Base-by-base conservation (phyloP, 257 asterid species). In the Anisodus tanguticus region DNA sequence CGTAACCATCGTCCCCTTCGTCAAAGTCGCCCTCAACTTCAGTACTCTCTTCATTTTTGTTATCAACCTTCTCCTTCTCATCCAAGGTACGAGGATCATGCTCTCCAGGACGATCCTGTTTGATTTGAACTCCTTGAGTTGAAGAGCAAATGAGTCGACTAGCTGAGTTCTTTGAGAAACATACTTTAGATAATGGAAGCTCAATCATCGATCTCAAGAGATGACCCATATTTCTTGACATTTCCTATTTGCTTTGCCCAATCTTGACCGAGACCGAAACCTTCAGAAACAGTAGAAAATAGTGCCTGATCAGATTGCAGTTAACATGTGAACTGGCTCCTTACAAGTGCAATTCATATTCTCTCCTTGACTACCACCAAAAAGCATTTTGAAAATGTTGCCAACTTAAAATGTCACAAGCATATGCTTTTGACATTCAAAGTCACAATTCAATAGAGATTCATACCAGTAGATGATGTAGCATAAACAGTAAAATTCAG, bases 161-260 rank as follows among this genome's bases (percentile, higher is more conserved):
- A 47, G 82, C 76, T 35, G 88, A 84, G 87, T 8, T 83, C 74
- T 31, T 45, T 9, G 87, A 37, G 13, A 67, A 22, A 6, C 66
- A 76, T 53, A 83, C 53, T 19, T n/a, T 76, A 9, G 87, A 74
- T 37, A 83, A 86, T 47, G 91, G 84, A 80, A 82, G 88, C 59
- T 85, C 88, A 82, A 89, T 70, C 72, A 89, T 39, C 8, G 91
- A 70, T 43, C 90, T 80, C 72, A 90, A 66, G 41, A 80, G 31
- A 67, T 92, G 94, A 84, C 80, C 72, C 63, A 92, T 82, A 86
- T 90, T 92, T 72, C 83, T 86, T 66, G 98, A 92, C 97, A 93
- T 93, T 45, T n/a, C 55, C 69, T 72, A 10, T 35, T 37, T 74
- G 8, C 41, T 26, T 67, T 39, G 3, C 26, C 35, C 35, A 31